Conservation (phyloP, 2,329 filamentous ascomycete species). For the Aspergillus awamori region DNA sequence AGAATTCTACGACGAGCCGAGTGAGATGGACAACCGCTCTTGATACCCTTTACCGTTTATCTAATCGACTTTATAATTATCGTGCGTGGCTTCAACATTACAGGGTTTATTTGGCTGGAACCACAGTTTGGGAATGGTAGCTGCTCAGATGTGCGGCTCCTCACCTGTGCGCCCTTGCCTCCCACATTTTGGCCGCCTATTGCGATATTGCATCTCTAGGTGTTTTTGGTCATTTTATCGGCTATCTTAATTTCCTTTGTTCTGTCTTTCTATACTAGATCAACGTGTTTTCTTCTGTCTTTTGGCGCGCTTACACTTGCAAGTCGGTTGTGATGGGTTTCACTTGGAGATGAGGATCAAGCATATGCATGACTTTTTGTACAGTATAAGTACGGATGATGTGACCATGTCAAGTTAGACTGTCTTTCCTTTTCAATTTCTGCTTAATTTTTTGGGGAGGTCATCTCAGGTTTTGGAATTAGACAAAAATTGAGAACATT, state of each 20-base stretch:
- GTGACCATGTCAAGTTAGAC: constrained; percentile 26
- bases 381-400: constrained; percentile 28
- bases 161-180: constrained; percentile 1
- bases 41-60: constrained; percentile 36
- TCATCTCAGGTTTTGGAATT: background rate
- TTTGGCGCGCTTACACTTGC: constrained; percentile 21
- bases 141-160: background rate
- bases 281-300: constrained; percentile 3
- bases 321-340: constrained; percentile 8
- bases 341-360: constrained; percentile 5
- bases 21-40: constrained; percentile 27
- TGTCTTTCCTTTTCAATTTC: constrained; percentile 5
- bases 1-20: constrained; percentile 22
- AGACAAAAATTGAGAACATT: constrained; percentile 5
- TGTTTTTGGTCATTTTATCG: constrained; percentile 17
- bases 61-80: constrained; percentile 18
- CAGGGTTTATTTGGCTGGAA: constrained; percentile 6
- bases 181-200: constrained; percentile 1
- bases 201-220: constrained; percentile 21
- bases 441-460: background rate
- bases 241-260: constrained; percentile 10
- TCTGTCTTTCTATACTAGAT: constrained; percentile 6
- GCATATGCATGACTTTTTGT: constrained; percentile 19
- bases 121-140: constrained; percentile 7
- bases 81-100: constrained; percentile 17